Conservation (phyloP, 495 filamentous ascomycete species). For the Xylaria sp. region DNA sequence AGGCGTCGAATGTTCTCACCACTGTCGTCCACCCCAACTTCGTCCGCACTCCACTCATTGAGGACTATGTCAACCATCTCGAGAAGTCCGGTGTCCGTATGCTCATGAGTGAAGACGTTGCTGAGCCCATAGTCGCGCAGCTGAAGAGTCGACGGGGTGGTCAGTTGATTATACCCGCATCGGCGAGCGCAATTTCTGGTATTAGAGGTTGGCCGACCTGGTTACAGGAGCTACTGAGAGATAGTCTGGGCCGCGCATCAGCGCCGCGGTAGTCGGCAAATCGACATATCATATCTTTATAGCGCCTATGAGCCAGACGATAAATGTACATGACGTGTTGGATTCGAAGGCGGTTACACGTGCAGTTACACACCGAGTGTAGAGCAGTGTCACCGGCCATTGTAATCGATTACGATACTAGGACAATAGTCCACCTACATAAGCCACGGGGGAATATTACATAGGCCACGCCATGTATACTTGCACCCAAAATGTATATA, state of each 20-base stretch:
- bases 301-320: not conserved
- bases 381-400: not conserved
- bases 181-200: not conserved
- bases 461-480: no score
- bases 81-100: constrained; percentile 20
- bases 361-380: not conserved
- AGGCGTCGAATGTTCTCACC: constrained; percentile 27
- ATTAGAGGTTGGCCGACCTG: constrained; percentile 30
- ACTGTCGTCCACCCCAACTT: constrained; percentile 30
- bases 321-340: not conserved
- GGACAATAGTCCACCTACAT: no score
- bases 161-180: constrained; percentile 22
- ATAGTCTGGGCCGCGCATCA: not conserved
- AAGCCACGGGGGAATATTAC: no score
- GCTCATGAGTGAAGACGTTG: constrained; percentile 26
- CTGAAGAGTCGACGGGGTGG: constrained; percentile 20
- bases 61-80: constrained; percentile 9
- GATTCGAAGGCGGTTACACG: not conserved
- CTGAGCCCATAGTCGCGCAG: constrained; percentile 33
- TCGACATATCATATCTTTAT: not conserved
- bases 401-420: not conserved
- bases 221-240: constrained; percentile 24
- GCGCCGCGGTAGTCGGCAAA: not conserved
- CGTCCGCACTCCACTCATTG: constrained; percentile 31
- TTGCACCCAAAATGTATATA: no score